Evolutionary conservation across 208 protist species (phyloP).

Genomic region (Entamoeba histolytica): DNA sequence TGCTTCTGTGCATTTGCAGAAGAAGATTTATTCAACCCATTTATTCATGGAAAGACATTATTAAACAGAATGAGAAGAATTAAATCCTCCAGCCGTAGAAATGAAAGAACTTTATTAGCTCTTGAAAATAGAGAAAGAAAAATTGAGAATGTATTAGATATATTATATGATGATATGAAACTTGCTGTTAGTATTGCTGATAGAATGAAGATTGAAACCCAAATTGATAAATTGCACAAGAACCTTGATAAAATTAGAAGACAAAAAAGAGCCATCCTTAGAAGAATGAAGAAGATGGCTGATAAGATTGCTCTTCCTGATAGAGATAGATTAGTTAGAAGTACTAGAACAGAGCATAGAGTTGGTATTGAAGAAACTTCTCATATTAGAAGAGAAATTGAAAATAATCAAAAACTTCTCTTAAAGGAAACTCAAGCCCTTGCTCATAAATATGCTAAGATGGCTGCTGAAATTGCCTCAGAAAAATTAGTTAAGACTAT

Average conservation of each 20-base stretch:
- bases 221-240: neutral
- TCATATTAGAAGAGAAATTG: neutral
- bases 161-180: neutral
- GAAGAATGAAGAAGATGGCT: neutral
- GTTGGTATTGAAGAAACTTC: neutral
- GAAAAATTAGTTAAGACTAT: neutral
- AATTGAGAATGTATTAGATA: neutral
- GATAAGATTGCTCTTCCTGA: neutral
- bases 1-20: neutral
- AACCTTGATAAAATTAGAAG: neutral
- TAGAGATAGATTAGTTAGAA: neutral
- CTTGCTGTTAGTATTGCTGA: neutral
- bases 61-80: neutral
- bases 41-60: neutral
- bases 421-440: neutral
- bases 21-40: neutral
- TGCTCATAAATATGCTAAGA: neutral
- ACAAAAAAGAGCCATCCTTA: neutral
- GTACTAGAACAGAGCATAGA: neutral
- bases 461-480: neutral
- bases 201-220: neutral
- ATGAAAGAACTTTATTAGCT: neutral
- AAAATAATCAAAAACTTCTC: neutral
- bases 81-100: neutral
- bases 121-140: neutral